These are phyloP conservation scores for Pestalotiopsis sp. DNA, from an alignment of 2,329 filamentous ascomycete genomes.

Conservation along the genomic window DNA sequence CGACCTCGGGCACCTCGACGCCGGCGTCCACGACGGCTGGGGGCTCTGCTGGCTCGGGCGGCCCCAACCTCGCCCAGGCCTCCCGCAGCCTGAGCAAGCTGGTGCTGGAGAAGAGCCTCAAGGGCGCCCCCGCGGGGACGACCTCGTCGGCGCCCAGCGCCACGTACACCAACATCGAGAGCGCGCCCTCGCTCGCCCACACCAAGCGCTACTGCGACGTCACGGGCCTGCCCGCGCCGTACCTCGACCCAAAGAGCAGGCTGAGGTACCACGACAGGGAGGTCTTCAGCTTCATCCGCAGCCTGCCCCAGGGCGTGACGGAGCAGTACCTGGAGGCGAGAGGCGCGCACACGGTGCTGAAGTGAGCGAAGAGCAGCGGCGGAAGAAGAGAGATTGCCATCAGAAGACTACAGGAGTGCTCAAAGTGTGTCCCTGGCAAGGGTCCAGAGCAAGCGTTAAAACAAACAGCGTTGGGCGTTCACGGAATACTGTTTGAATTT, in stretches of 20 bases:
- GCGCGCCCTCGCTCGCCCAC: slow-evolving; percentile 83
- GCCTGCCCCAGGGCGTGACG: slow-evolving; percentile 76
- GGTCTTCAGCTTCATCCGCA: slow-evolving; percentile 82
- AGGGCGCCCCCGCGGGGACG: slow-evolving; percentile 32
- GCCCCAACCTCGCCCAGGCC: slow-evolving; percentile 81
- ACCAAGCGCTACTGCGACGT: slow-evolving; percentile 94
- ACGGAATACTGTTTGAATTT: neutral
- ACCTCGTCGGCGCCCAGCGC: slow-evolving; percentile 64
- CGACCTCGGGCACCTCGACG: slow-evolving; percentile 17
- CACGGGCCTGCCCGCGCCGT: slow-evolving; percentile 87
- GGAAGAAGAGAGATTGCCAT: neutral
- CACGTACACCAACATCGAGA: slow-evolving; percentile 97
- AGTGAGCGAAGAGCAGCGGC: slow-evolving; percentile 54
- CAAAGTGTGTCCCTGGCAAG: neutral
- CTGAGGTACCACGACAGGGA: slow-evolving; percentile 92
- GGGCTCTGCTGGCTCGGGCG: slow-evolving; percentile 17
- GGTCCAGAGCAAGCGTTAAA: neutral
- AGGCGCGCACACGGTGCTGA: slow-evolving; percentile 90
- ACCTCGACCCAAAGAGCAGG: slow-evolving; percentile 92
- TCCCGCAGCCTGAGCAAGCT: slow-evolving; percentile 84
- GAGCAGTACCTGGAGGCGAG: slow-evolving; percentile 89
- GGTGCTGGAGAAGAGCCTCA: slow-evolving; percentile 81
- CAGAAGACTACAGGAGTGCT: neutral
- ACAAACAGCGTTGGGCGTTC: slow-evolving; percentile 2
- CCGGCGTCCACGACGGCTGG: slow-evolving; percentile 17